Base-by-base conservation (phyloP, 2,329 filamentous ascomycete species). In the Aspergillus sp. region DNA sequence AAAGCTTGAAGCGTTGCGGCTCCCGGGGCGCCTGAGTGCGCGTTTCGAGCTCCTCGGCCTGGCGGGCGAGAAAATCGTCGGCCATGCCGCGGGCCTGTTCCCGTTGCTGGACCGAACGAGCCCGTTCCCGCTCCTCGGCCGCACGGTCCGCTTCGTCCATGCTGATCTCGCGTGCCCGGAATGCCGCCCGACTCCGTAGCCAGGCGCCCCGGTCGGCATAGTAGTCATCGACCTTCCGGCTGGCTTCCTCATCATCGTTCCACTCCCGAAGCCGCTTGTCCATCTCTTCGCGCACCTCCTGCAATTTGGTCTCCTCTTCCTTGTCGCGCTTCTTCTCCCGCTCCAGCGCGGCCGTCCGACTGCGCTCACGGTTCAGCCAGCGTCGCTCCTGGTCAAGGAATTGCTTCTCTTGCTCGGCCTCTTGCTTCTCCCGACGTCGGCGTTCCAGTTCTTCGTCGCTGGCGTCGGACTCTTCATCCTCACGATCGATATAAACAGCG, bases 281-380 rank as follows among this genome's bases (percentile, higher is more conserved):
- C 72, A 88, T 86, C 45, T 85, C 83, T 25, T 87, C 83, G 54
- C 81, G 84, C 48, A 83, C 81, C 45, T 84, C 81, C 56, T 86
- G 82, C 2, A 82, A 71, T 16, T 85, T 84, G 20, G 84, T 83
- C 3, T 83, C 81, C 60, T 96, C 89, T 46, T 89, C 86, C 56
- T 84, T 85, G 65, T 96, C 90, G 10, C 91, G 86, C 23, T 88
- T 88, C 62, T 84, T 86, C 66, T 97, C 92, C 54, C 94, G 86
- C 60, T 96, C 88, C 19, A 97, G 77, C 0, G 94, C 93, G 4
- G 90, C 89, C 13, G 89, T 88, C 38, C 91, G 84, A 55, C 88
- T 88, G 49, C 88, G 84, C 70, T 99, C 94, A 42, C 92, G 85
- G 68, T 95, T 96, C 21, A 91, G 79, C 93, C 93, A 97, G 57